phyloP scores from a whole-genome alignment of 129 eudicot species.

The Flaveria linearis region DNA sequence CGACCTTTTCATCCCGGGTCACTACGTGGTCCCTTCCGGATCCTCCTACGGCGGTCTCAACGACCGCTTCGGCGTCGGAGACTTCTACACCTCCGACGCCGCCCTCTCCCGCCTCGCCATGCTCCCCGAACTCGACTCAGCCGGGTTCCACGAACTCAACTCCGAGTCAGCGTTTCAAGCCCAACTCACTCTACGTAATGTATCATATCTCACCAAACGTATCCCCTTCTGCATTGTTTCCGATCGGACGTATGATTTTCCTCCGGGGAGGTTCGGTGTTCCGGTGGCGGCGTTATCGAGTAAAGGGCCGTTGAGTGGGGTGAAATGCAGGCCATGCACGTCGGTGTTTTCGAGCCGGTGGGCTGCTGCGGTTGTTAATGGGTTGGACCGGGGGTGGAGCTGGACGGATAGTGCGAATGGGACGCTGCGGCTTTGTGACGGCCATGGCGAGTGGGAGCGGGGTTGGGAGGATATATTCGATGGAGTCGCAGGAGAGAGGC shows the following conservation, averaged over 20 bases:
- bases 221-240: slow-evolving; percentile 80
- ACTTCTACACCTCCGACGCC: slow-evolving; percentile 53
- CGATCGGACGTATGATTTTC: slow-evolving; percentile 64
- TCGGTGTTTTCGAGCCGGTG: slow-evolving; percentile 47
- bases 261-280: slow-evolving; percentile 64
- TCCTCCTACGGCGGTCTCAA: slow-evolving; percentile 85
- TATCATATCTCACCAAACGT: slow-evolving; percentile 40
- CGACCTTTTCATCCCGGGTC: slow-evolving; percentile 56
- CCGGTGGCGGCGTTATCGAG: slow-evolving; percentile 81
- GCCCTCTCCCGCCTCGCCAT: slow-evolving; percentile 88
- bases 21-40: slow-evolving; percentile 78
- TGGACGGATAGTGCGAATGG: slow-evolving; percentile 69
- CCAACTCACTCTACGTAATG: slow-evolving; percentile 55
- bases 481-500: slow-evolving; percentile 45
- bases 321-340: slow-evolving; percentile 85
- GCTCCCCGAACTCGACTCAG: slow-evolving; percentile 58
- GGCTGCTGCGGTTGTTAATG: slow-evolving; percentile 46
- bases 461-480: slow-evolving; percentile 84
- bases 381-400: slow-evolving; percentile 63
- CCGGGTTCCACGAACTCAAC: slow-evolving; percentile 64
- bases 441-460: slow-evolving; percentile 66
- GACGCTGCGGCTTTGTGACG: slow-evolving; percentile 65
- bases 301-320: slow-evolving; percentile 85
- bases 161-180: slow-evolving; percentile 81
- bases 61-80: slow-evolving; percentile 85